Conservation (phyloP, 352 stramenopile genomes). For the Pythium aquatile region DNA sequence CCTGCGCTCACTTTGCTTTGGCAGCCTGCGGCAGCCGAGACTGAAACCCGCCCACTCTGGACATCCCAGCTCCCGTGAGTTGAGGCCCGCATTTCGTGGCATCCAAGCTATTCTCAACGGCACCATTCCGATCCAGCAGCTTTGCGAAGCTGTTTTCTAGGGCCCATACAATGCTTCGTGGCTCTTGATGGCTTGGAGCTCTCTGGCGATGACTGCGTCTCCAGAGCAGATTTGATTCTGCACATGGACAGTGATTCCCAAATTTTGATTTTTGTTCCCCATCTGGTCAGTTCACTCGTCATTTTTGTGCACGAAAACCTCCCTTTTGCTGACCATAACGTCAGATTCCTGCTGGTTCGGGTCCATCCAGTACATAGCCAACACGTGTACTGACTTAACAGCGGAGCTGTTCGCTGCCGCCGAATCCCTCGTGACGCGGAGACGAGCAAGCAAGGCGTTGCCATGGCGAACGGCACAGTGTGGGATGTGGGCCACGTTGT, state of each 20-base stretch:
- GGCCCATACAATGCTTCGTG: too few species aligned
- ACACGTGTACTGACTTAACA: neutral
- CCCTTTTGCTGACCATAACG: neutral
- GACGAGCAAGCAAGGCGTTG: neutral
- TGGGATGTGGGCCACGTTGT: neutral
- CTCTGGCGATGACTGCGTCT: too few species aligned
- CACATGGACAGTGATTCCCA: neutral
- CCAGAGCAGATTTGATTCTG: too few species aligned
- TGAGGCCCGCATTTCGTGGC: too few species aligned
- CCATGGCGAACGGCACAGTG: neutral
- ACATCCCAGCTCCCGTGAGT: neutral
- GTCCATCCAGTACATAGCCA: neutral
- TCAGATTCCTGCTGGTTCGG: neutral
- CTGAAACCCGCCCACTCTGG: constrained; percentile 1
- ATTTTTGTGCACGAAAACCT: neutral
- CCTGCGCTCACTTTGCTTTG: too few species aligned
- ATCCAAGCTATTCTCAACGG: too few species aligned
- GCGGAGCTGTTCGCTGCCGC: neutral
- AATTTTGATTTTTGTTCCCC: neutral
- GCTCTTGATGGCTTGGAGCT: too few species aligned
- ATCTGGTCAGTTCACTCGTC: neutral
- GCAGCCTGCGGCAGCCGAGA: neutral
- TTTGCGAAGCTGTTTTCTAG: too few species aligned
- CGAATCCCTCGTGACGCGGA: neutral
- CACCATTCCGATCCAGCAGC: too few species aligned